Evolutionary conservation across 2,329 filamentous ascomycete genomes (phyloP).

Genomic region (Colletotrichum shisoi): DNA sequence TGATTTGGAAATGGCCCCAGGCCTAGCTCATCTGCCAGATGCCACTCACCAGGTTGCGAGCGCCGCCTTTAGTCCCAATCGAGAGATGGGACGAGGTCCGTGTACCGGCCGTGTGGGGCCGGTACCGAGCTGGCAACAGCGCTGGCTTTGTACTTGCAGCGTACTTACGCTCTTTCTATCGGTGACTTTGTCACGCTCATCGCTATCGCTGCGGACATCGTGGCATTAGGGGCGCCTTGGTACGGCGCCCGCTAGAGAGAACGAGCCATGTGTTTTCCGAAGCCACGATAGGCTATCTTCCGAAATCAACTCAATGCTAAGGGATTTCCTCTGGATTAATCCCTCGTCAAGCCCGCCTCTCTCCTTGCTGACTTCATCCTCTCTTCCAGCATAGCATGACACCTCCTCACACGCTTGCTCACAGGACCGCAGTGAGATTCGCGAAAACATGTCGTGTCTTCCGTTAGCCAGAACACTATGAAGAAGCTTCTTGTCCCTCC

Average conservation of each 20-base stretch:
- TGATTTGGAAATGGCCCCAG: conserved; percentile 24
- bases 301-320: conserved; percentile 3
- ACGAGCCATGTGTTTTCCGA: neutral
- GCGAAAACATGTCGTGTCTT: neutral
- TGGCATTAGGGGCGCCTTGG: neutral
- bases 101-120: conserved; percentile 23
- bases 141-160: neutral
- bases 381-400: neutral
- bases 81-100: conserved; percentile 20
- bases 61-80: conserved; percentile 23
- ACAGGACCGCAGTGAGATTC: neutral
- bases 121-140: conserved; percentile 16
- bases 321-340: conserved; percentile 2
- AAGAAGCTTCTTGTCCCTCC: neutral
- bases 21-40: conserved; percentile 26
- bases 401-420: neutral
- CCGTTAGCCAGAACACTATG: neutral
- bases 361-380: neutral
- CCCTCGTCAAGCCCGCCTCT: conserved; percentile 16
- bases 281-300: neutral
- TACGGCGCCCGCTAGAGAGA: neutral
- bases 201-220: conserved; percentile 15
- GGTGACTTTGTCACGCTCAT: conserved; percentile 5
- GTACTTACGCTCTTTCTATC: too few species aligned
- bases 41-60: conserved; percentile 17